Base-by-base conservation (phyloP, 192 early-diverging fungal species). In the Gryganskiella cystojenkinii region DNA sequence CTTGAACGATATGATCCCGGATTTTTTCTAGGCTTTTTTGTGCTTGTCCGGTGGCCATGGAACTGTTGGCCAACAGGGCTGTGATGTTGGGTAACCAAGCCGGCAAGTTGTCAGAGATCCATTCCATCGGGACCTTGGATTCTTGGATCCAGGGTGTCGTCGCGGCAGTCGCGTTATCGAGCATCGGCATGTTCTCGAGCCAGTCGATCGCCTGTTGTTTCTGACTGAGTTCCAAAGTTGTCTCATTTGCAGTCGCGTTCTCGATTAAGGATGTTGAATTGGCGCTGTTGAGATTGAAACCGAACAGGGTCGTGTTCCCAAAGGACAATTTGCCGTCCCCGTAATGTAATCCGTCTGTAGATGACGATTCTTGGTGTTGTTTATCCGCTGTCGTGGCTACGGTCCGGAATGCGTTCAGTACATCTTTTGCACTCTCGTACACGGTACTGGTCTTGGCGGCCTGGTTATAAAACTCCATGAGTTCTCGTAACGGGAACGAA, bases 401-500 rank as follows among this genome's bases (percentile, higher is more conserved):
- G 7, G 63, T 54, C 25, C 22, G 20, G 3, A 67, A 67, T 17
- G 60, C 58, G 40, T 61, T 61, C 8, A 75, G 22, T 15, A 75
- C 40, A 25, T 20, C 30, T 10, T 67, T 61, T 3, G 71, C 71
- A 19, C 64, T 66, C 10, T 66, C 71, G 14, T 61, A 66, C 56
- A 75, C 43, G 33, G 31, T 42, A 11, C 47, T 58, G 22, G 71
- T 75, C 42, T 67, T 75, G 24, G 65, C 71, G 1, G 64, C 63
- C n/a, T 74, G 71, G 56, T 60, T 65, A 24, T 74, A 75, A 61
- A 67, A 75, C 64, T 75, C 71, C 54, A 92, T 70, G 24, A 95
- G 72, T 64, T 95, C 94, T 34, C 92, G 87, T 15, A 92, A 81
- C 10, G 92, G 92, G 50, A 93, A 95, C 10, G 91, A 90, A 49